phyloP scores from a whole-genome alignment of 768 basidiomycete species.

The Tulasnella sp. region DNA sequence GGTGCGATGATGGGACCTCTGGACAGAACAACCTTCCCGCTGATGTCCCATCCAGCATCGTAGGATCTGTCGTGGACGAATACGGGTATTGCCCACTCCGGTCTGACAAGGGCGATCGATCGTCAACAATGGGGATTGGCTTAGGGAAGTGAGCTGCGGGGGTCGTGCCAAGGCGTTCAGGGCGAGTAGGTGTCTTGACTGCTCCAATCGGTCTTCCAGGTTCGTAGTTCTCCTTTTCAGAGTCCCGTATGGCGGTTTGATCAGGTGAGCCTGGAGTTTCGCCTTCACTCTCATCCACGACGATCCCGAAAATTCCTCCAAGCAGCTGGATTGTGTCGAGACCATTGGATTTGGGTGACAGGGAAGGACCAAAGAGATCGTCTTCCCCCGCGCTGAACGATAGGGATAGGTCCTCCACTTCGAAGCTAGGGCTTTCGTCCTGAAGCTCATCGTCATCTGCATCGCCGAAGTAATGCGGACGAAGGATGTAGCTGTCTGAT shows the following conservation, averaged over 20 bases:
- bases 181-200: background rate
- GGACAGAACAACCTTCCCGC: background rate
- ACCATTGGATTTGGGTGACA: background rate
- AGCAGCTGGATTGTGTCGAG: background rate
- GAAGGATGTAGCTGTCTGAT: background rate
- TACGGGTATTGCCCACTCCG: background rate
- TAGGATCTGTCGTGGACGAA: background rate
- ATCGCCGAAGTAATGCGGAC: background rate
- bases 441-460: background rate
- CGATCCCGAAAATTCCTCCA: background rate
- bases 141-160: background rate
- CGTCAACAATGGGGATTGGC: background rate
- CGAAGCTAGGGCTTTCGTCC: conserved; percentile 5
- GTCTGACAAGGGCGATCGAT: background rate
- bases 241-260: background rate
- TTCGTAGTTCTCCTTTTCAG: background rate
- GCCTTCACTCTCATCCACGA: background rate
- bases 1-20: background rate
- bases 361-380: background rate
- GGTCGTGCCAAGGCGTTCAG: background rate
- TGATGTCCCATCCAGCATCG: background rate
- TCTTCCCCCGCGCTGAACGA: conserved; percentile 2
- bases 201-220: background rate
- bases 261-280: background rate
- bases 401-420: conserved; percentile 8